Evolutionary conservation across 2,329 filamentous ascomycete genomes (phyloP), one percentile per base, ranked within the genome.

Genomic region (Immersiporthe knoxdaviesiana): DNA sequence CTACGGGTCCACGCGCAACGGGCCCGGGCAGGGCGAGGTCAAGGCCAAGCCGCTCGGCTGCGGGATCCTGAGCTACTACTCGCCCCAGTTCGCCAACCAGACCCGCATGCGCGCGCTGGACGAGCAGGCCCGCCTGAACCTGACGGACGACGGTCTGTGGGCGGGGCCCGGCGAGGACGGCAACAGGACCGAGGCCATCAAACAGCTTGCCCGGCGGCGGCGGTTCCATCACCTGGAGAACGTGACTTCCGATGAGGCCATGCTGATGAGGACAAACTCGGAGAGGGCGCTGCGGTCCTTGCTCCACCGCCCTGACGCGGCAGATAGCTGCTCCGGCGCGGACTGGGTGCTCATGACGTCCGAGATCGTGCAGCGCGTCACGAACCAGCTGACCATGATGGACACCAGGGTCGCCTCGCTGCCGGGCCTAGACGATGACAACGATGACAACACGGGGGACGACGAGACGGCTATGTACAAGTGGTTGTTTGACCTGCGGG

Each of bases 11-110:
- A 78, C 77, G 30, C 77, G 79, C 5, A 73, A 74, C 12, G 79
- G 80, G 1, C 75, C 78, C 2, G 81, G 82, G 1, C 72, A 73
- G 4, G 83, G 83, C 16, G 84, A 85, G 73, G 74, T 76, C 21
- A 75, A 83, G 24, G 78, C 82, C 0, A 78, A 76, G 66, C 72
- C 81, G 2, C 74, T 79, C n/a, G 75, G 74, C 30, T 84, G 83
- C 71, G 81, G 81, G 0, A 75, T 85, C 54, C 73, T 83, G 64
- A 83, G 78, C 68, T 85, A 83, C 74, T 85, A 85, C 70, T 78
- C 82, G 59, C 77, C 77, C 1, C 73, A 70, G 14, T 79, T 82
- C 44, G 65, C 65, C 3, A 74, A 77, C 41, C 77, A 81, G 64
- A 74, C 73, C 10, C 65, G 72, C 54, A 73, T 76, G 3, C 76